Evolutionary conservation across 192 early-diverging fungal species (phyloP), one percentile per base, ranked within the genome.

Genomic region (Coemansia sp.): DNA sequence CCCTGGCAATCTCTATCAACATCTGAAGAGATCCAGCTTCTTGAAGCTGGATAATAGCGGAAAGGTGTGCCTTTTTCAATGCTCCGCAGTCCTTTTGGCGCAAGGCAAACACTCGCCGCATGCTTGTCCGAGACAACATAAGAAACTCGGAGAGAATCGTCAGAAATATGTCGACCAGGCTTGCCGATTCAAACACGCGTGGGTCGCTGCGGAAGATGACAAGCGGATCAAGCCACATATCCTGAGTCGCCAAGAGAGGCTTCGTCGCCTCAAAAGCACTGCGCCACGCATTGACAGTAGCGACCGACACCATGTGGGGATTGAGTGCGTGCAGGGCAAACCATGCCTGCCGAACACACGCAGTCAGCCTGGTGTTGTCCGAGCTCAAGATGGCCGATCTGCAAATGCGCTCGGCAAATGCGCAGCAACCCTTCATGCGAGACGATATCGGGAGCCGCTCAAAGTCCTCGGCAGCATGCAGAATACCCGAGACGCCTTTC

Each of bases 161-260:
- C 38, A 80, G 56, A 33, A 80, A 44, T 2, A 80, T 60, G 17
- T 74, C 72, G 12, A 56, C 56, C 34, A 80, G 60, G 33, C 55
- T 64, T 0, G 71, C 52, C 41, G 81, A 86, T 50, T 76, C 57
- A 40, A 89, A 84, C 27, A 89, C 67, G 26, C 72, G 65, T 2
- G 76, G 18, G 65, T 87, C 85, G 41, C 70, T 67, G 32, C 81
- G 72, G 17, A 89, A 83, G 17, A 89, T 15, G 9, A 83, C 56
- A 9, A 86, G 53, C 11, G 87, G 87, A 32, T 87, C 78, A 32
- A 85, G 68, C 71, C 81, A 83, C 4, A 83, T 52, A 53, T 83
- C 81, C 60, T 83, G 81, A 19, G 64, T 43, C 18, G 57, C 50
- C 15, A 72, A 43, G 18, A 53, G 62, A 8, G 78, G 66, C 63